Conservation (phyloP, 805 yeast species). For the Blastobotrys chiropterorum region DNA sequence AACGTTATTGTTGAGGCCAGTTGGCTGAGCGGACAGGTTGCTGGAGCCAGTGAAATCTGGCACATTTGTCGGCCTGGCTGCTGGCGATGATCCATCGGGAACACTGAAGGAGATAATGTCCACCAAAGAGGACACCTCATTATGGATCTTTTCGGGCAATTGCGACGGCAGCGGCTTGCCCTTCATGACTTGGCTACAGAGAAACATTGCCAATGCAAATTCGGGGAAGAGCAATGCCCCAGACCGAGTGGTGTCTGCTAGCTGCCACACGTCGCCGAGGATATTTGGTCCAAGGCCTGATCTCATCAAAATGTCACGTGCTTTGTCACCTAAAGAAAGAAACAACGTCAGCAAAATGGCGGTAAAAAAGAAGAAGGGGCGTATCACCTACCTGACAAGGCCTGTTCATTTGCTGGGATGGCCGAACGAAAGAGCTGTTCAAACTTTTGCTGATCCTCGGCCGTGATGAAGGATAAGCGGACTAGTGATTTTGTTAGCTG, state of each 20-base stretch:
- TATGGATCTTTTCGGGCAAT: constrained; percentile 65
- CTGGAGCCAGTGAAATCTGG: constrained; percentile 18
- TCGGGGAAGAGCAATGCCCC: constrained; percentile 89
- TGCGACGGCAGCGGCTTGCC: constrained; percentile 73
- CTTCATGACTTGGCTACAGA: constrained; percentile 69
- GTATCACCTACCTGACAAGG: no score
- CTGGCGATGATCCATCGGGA: constrained; percentile 40
- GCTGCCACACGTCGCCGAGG: constrained; percentile 82
- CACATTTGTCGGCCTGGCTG: constrained; percentile 21
- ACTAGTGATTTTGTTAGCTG: constrained; percentile 36
- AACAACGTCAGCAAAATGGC: no score
- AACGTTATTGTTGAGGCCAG: constrained; percentile 23
- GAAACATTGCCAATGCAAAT: constrained; percentile 84
- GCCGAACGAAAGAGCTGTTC: constrained; percentile 78
- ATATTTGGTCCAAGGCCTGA: constrained; percentile 71
- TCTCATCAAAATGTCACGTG: constrained; percentile 70
- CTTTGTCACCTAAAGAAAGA: no score
- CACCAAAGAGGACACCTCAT: constrained; percentile 83
- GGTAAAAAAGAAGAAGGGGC: no score
- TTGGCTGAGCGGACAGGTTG: constrained; percentile 25
- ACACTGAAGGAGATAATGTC: constrained; percentile 79
- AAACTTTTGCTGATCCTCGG: constrained; percentile 78
- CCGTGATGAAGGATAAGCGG: constrained; percentile 77
- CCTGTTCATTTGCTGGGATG: constrained; percentile 56
- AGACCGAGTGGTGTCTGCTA: constrained; percentile 82